A percentile compares a stretch with the other conserved stretches of the same genome.
phyloP scores from a whole-genome alignment of 805 yeast species.

The Torulaspora indica region DNA sequence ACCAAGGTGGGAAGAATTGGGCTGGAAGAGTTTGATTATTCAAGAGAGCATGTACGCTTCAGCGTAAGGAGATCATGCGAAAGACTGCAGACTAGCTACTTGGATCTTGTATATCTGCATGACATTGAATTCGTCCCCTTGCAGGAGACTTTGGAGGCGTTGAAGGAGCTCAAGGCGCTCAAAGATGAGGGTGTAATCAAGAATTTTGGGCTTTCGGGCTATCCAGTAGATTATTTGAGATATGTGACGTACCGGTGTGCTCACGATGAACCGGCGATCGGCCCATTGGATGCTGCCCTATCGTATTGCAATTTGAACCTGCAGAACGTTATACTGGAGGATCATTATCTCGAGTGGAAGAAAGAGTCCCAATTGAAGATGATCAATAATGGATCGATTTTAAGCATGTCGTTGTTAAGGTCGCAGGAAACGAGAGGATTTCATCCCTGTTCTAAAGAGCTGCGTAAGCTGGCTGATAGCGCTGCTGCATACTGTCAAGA shows the following conservation, averaged over 20 bases:
- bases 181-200: slow-evolving; percentile 59
- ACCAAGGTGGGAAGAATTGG: slow-evolving; percentile 82
- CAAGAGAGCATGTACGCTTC: slow-evolving; percentile 51
- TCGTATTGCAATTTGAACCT: slow-evolving; percentile 79
- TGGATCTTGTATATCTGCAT: slow-evolving; percentile 82
- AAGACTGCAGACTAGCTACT: slow-evolving; percentile 59
- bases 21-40: slow-evolving; percentile 69
- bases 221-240: slow-evolving; percentile 69
- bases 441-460: slow-evolving; percentile 70
- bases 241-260: slow-evolving; percentile 43
- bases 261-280: slow-evolving; percentile 41
- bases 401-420: slow-evolving; percentile 81
- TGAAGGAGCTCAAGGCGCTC: slow-evolving; percentile 53
- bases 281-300: slow-evolving; percentile 67
- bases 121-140: slow-evolving; percentile 77
- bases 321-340: slow-evolving; percentile 58
- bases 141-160: slow-evolving; percentile 54
- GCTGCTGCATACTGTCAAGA: slow-evolving; percentile 44
- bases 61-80: slow-evolving; percentile 64
- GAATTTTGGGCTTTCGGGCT: slow-evolving; percentile 79
- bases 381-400: slow-evolving; percentile 76
- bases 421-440: slow-evolving; percentile 61
- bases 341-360: slow-evolving; percentile 46
- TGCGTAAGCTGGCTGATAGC: slow-evolving; percentile 43
- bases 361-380: slow-evolving; percentile 50